Evolutionary conservation across 179 eudicot genomes (phyloP).

Genomic region (Spinacia oleracea): DNA sequence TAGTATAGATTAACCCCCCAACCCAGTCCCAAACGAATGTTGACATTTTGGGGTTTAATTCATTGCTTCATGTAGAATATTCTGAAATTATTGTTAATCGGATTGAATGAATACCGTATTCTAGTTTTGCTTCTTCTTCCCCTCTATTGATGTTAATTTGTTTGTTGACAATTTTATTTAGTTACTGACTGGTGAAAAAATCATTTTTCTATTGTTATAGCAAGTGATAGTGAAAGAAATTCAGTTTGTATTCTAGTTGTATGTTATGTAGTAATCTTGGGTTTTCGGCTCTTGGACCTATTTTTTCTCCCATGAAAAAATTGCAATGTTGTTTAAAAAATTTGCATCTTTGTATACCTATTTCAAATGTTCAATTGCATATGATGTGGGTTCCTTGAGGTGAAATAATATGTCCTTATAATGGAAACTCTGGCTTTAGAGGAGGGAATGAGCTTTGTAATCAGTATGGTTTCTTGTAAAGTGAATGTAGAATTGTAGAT

Average conservation of each 20-base stretch:
- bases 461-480: neutral
- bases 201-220: neutral
- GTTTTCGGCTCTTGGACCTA: neutral
- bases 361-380: neutral
- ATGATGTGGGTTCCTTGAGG: neutral
- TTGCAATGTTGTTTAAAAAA: neutral
- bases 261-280: neutral
- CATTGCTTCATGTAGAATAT: neutral
- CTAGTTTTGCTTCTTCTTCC: too few relatives aligned
- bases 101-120: too few relatives aligned
- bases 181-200: neutral
- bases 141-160: neutral
- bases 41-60: neutral
- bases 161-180: neutral
- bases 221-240: too few relatives aligned
- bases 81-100: too few relatives aligned
- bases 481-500: neutral
- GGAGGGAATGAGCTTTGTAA: neutral
- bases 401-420: neutral
- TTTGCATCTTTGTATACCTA: neutral
- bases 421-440: too few relatives aligned
- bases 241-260: too few relatives aligned
- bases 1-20: too few relatives aligned
- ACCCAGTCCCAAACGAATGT: too few relatives aligned
- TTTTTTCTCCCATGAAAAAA: neutral